phyloP scores from a whole-genome alignment of 2,329 filamentous ascomycete genomes.

The Aspergillus floridensis region DNA sequence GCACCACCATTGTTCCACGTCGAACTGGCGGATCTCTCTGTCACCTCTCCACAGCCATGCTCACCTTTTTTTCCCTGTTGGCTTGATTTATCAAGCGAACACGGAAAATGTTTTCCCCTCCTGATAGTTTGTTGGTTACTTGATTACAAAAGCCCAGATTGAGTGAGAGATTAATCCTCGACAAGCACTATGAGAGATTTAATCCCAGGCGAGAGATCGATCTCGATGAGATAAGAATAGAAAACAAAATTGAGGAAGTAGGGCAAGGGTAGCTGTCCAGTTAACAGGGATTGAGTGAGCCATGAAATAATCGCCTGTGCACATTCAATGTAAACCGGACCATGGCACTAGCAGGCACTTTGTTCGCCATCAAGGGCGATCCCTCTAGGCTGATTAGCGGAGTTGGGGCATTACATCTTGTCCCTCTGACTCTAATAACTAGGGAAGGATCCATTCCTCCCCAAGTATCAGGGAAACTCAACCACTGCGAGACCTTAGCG shows the following conservation, averaged over 20 bases:
- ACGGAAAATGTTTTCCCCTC: background rate
- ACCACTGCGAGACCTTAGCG: constrained; percentile 14
- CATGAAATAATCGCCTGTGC: background rate
- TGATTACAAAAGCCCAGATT: background rate
- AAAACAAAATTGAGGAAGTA: background rate
- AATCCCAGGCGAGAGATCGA: background rate
- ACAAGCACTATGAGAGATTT: background rate
- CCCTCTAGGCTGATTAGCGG: background rate
- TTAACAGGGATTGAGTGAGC: background rate
- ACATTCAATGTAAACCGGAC: background rate
- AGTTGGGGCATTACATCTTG: background rate
- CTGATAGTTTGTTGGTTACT: background rate
- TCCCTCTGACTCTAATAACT: background rate
- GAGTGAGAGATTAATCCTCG: background rate
- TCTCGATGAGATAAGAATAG: background rate
- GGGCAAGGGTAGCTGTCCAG: background rate
- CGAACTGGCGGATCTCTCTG: constrained; percentile 11
- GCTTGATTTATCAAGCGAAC: background rate
- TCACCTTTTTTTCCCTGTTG: background rate
- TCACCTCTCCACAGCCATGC: background rate
- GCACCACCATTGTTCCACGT: constrained; percentile 10
- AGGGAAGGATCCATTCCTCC: background rate
- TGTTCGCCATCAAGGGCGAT: constrained; percentile 6
- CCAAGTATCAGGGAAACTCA: constrained; percentile 10
- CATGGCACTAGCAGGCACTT: background rate